Percentiles rank a stretch among this genome's conserved stretches.
Evolutionary conservation across 2,329 filamentous ascomycete genomes (phyloP).

Genomic region (Fusarium sp.): DNA sequence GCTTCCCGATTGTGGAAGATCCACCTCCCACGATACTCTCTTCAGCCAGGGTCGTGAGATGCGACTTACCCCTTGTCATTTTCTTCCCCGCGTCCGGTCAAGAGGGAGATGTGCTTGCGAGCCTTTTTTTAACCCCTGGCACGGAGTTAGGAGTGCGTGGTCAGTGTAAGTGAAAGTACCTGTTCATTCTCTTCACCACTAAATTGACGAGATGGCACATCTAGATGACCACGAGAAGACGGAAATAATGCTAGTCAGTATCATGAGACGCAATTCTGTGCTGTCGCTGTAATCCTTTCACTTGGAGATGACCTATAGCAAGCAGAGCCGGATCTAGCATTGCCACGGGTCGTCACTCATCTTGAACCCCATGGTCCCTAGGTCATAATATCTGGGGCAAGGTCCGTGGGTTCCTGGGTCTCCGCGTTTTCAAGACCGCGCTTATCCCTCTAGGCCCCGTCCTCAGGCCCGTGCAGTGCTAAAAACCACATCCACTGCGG

Average conservation of each 20-base stretch:
- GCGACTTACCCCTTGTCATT: conserved; percentile 29
- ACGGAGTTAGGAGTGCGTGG: conserved; percentile 3
- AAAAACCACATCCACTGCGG: conserved; percentile 48
- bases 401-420: conserved; percentile 46
- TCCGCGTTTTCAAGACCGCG: conserved; percentile 44
- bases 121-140: conserved; percentile 8
- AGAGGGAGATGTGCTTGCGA: conserved; percentile 25
- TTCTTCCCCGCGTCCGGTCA: conserved; percentile 28
- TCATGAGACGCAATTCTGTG: not conserved
- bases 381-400: conserved; percentile 39
- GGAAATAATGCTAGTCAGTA: conserved; percentile 6
- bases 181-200: conserved; percentile 35
- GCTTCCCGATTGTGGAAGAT: conserved; percentile 39
- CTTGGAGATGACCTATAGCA: conserved; percentile 4
- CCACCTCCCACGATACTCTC: conserved; percentile 38
- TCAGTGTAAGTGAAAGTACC: conserved; percentile 26
- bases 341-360: conserved; percentile 32
- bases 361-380: conserved; percentile 23
- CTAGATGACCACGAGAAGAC: conserved; percentile 16
- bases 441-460: conserved; percentile 42
- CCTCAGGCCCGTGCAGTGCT: conserved; percentile 37
- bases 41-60: conserved; percentile 22
- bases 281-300: not conserved
- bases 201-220: conserved; percentile 19
- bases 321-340: conserved; percentile 24